phyloP scores from a whole-genome alignment of 2,329 filamentous ascomycete genomes.

The Macrophomina tecta region DNA sequence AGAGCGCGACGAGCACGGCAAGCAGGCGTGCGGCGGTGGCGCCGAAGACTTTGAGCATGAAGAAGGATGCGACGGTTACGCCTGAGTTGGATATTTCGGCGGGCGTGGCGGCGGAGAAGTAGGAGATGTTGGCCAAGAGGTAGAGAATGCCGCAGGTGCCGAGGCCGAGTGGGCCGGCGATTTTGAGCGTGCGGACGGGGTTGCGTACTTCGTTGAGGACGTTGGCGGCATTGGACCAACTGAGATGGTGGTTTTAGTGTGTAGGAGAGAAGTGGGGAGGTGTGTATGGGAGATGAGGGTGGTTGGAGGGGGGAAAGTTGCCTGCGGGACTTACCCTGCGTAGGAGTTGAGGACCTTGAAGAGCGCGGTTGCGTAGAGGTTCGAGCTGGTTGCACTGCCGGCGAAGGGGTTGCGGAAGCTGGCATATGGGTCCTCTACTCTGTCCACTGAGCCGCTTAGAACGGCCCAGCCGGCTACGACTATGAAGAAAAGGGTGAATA shows the following conservation, averaged over 20 bases:
- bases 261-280: background rate
- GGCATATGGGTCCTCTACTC: slow-evolving; percentile 35
- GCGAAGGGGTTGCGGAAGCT: slow-evolving; percentile 40
- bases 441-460: slow-evolving; percentile 38
- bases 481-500: slow-evolving; percentile 47
- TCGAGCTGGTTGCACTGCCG: slow-evolving; percentile 53
- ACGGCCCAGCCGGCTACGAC: slow-evolving; percentile 42
- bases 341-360: slow-evolving; percentile 75
- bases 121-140: slow-evolving; percentile 68
- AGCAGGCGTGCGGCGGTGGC: slow-evolving; percentile 62
- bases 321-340: slow-evolving; percentile 51
- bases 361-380: slow-evolving; percentile 68
- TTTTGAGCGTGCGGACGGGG: slow-evolving; percentile 68
- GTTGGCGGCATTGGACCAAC: slow-evolving; percentile 66
- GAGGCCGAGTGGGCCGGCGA: slow-evolving; percentile 66
- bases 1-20: slow-evolving; percentile 66
- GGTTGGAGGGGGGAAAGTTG: background rate
- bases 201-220: slow-evolving; percentile 75
- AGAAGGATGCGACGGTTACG: slow-evolving; percentile 71
- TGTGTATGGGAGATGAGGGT: too few species aligned
- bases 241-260: background rate
- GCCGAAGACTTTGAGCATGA: slow-evolving; percentile 70
- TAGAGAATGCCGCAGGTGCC: slow-evolving; percentile 68
- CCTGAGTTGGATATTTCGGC: slow-evolving; percentile 71
- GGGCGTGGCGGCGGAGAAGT: slow-evolving; percentile 69